Evolutionary conservation across 1,284 basidiomycete species (phyloP), one percentile per base, ranked within the genome.

Genomic region (Boletus albobrunnescens): DNA sequence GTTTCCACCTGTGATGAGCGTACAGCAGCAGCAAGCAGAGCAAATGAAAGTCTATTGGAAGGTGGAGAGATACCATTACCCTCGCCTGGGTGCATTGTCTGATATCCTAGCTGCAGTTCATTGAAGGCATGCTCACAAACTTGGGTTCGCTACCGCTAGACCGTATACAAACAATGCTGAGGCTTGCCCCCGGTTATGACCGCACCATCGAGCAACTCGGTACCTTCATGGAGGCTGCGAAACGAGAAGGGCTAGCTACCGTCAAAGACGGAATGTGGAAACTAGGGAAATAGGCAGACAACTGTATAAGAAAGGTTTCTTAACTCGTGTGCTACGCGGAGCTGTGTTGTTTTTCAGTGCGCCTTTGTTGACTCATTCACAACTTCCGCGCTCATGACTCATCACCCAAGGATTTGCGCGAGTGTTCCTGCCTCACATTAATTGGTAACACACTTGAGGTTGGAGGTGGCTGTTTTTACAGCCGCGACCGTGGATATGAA

Each of bases 21-120:
- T 77, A n/a, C 82, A 87, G 53, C 82, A 87, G 36, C 83, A 89
- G 47, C 84, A 89, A 60, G 82, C 84, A 0, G 89, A 88, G 56
- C 84, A 91, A 66, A 90, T 92, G 86, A 78, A 74, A 51, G 76
- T 91, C 3, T 89, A 83, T 62, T 94, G 90, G 89, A 89, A 86
- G 77, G 91, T 87, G 49, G 28, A 71, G 58, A 27, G n/a, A 11
- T 13, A n/a, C 2, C 13, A 2, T 14, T 20, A 3, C 11, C 4
- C 28, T 36, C 19, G 19, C 14, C 4, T 31, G 12, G 4, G 6
- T 31, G 14, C 26, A 24, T 35, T 30, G 13, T 43, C 46, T 59
- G 44, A 56, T 41, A 36, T 35, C 24, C 36, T 3, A 23, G 13
- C 38, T 36, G n/a, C 51, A 87, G 84, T 89, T 84, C 64, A 83